phyloP scores from a whole-genome alignment of 148 eudicot species.

The Chenopodium album region DNA sequence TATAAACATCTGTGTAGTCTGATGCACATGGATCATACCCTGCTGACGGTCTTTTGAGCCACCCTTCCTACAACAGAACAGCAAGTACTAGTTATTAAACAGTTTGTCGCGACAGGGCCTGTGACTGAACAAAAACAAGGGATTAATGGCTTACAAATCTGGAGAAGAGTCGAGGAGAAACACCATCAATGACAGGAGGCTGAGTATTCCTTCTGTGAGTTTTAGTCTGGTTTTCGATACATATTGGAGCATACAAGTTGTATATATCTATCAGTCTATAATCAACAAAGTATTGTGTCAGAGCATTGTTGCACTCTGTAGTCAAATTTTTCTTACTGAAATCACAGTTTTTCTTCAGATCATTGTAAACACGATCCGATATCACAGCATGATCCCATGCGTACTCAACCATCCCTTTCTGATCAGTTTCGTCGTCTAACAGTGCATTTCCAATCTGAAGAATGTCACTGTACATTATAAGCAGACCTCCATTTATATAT shows the following conservation, averaged over 20 bases:
- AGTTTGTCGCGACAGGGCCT: neutral
- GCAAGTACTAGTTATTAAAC: neutral
- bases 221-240: conserved; percentile 34
- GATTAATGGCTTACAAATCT: conserved; percentile 28
- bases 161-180: conserved; percentile 27
- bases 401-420: conserved; percentile 74
- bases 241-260: conserved; percentile 65
- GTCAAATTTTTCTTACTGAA: conserved; percentile 39
- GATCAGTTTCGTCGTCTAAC: conserved; percentile 77
- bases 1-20: conserved; percentile 53
- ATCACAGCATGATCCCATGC: conserved; percentile 91
- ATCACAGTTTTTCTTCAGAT: conserved; percentile 54
- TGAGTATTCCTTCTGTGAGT: conserved; percentile 25
- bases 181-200: conserved; percentile 19
- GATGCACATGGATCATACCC: conserved; percentile 82
- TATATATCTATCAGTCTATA: conserved; percentile 82
- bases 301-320: conserved; percentile 34
- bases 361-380: conserved; percentile 50
- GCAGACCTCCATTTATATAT: neutral
- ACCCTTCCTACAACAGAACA: conserved; percentile 22
- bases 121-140: neutral
- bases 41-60: conserved; percentile 47
- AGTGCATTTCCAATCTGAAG: conserved; percentile 79
- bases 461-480: neutral
- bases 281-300: conserved; percentile 51